A percentile compares a stretch with the other conserved stretches of the same genome.
Evolutionary conservation across 139 green algal genomes (phyloP).

Genomic region (Zygnema circumcarinatum): DNA sequence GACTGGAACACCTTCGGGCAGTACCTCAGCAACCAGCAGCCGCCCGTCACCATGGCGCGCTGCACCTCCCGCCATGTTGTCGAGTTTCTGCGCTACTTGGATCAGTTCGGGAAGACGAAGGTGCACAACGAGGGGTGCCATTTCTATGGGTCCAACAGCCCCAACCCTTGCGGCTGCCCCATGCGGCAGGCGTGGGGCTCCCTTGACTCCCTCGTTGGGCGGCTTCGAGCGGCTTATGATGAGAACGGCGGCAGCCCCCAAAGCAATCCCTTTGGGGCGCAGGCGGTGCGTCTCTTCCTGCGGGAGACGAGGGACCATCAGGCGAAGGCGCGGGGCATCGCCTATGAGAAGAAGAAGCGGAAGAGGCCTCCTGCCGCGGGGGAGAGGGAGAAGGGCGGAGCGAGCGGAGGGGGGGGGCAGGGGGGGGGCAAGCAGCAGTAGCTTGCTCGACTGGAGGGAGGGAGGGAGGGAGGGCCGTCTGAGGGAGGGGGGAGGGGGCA

Average conservation of each 20-base stretch:
- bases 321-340: conserved; percentile 53
- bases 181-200: conserved; percentile 55
- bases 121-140: conserved; percentile 41
- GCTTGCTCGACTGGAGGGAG: background rate
- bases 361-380: conserved; percentile 15
- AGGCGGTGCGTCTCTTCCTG: conserved; percentile 42
- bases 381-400: background rate
- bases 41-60: conserved; percentile 36
- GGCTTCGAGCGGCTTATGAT: conserved; percentile 52
- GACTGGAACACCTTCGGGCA: conserved; percentile 61
- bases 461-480: background rate
- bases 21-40: conserved; percentile 53
- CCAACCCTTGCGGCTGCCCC: conserved; percentile 45
- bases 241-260: conserved; percentile 51
- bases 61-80: conserved; percentile 48
- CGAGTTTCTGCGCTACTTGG: conserved; percentile 59
- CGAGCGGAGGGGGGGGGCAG: background rate
- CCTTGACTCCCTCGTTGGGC: conserved; percentile 51
- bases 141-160: conserved; percentile 27
- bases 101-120: conserved; percentile 60
- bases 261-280: conserved; percentile 50
- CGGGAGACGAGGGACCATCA: conserved; percentile 47
- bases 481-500: conserved; percentile 17
- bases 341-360: conserved; percentile 57
- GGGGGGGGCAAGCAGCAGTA: background rate